phyloP scores from a whole-genome alignment of 352 stramenopile genomes.

The Globisporangium recalcitrans region DNA sequence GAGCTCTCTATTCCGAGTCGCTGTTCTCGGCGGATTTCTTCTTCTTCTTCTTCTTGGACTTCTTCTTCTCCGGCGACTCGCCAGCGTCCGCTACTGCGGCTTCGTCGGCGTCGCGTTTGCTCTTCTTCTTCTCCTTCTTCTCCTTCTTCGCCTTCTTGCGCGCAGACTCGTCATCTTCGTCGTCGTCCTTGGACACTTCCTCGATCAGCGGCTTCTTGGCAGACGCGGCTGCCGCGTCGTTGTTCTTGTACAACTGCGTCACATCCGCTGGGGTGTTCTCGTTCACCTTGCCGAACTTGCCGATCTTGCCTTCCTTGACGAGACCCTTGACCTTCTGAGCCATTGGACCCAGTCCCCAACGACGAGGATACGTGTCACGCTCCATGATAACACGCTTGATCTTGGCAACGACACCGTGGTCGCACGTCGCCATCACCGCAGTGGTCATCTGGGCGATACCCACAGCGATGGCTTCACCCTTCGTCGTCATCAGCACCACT shows the following conservation, averaged over 20 bases:
- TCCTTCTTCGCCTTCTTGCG: constrained; percentile 66
- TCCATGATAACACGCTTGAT: constrained; percentile 99
- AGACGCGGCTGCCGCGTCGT: constrained; percentile 20
- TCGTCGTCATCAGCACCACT: constrained; percentile 99
- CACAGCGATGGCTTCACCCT: constrained; percentile 99
- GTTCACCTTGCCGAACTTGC: constrained; percentile 89
- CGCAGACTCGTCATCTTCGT: constrained; percentile 37
- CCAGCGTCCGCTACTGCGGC: constrained; percentile 34
- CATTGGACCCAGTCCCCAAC: constrained; percentile 99
- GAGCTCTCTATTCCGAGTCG: constrained; percentile 69
- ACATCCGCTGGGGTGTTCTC: constrained; percentile 78
- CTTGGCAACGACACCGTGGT: constrained; percentile 99
- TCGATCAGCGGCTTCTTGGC: constrained; percentile 56
- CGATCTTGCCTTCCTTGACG: constrained; percentile 92
- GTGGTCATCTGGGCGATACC: constrained; percentile 99
- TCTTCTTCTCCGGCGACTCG: constrained; percentile 84
- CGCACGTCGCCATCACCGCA: constrained; percentile 98
- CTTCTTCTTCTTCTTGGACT: constrained; percentile 88
- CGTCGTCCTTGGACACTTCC: constrained; percentile 41
- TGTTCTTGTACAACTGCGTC: constrained; percentile 65
- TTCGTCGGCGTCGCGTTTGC: constrained; percentile 66
- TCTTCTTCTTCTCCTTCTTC: constrained; percentile 71
- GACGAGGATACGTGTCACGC: constrained; percentile 98
- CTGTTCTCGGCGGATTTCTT: constrained; percentile 65
- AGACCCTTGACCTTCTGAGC: constrained; percentile 99